phyloP scores from a whole-genome alignment of 2,329 filamentous ascomycete genomes.

The Arthrobotrys pseudoclavata region DNA sequence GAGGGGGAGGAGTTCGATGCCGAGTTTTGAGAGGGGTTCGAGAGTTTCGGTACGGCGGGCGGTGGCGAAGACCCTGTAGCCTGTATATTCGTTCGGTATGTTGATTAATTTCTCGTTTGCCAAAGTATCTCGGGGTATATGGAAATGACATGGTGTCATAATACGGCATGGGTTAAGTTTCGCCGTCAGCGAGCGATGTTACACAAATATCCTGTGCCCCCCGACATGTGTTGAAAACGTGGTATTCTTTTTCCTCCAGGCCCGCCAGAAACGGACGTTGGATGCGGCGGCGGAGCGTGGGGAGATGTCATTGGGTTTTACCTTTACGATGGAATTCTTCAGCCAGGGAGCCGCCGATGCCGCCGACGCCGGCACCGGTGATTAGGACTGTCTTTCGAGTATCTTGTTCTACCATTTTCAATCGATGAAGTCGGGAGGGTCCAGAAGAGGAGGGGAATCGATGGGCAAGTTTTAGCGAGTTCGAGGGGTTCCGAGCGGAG shows the following conservation, averaged over 20 bases:
- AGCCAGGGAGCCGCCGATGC: conserved; percentile 72
- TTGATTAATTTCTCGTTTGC: too few relatives aligned
- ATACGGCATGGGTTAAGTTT: background rate
- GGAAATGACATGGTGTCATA: too few relatives aligned
- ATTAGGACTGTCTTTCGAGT: conserved; percentile 69
- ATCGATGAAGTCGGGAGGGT: background rate
- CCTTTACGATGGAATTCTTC: conserved; percentile 71
- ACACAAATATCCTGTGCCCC: background rate
- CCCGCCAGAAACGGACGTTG: background rate
- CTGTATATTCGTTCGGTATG: conserved; percentile 63
- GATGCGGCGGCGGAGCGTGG: background rate
- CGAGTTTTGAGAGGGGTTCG: conserved; percentile 67
- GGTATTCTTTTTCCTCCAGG: conserved; percentile 3
- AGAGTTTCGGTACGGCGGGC: conserved; percentile 71
- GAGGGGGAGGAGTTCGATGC: conserved; percentile 70
- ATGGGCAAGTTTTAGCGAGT: conserved; percentile 17
- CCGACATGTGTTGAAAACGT: conserved; percentile 34
- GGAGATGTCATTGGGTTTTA: conserved; percentile 62
- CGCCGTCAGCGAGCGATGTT: background rate
- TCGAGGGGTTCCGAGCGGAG: background rate
- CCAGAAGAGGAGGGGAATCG: background rate
- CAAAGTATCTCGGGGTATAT: too few relatives aligned
- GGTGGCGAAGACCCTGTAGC: conserved; percentile 72
- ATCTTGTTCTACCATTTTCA: conserved; percentile 37
- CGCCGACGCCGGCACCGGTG: conserved; percentile 73